Percentiles rank a stretch among this genome's conserved stretches.
phyloP scores from a whole-genome alignment of 2,329 filamentous ascomycete genomes.

The Neurospora sp. region DNA sequence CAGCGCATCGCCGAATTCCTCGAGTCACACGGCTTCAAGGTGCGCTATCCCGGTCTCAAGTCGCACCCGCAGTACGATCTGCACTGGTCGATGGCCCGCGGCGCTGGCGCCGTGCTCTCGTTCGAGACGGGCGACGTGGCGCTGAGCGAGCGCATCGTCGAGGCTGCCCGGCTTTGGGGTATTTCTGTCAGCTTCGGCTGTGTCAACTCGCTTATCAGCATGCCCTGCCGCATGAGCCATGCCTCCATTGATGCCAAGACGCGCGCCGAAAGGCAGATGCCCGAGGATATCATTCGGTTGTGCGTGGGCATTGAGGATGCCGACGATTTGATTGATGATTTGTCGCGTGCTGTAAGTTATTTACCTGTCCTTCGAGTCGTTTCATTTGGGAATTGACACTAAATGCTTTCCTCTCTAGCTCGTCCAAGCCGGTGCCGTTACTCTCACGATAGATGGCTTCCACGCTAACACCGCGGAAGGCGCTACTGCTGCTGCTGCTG shows the following conservation, averaged over 20 bases:
- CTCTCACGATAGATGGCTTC: slow-evolving; percentile 74
- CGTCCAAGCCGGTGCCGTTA: slow-evolving; percentile 89
- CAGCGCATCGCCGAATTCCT: slow-evolving; percentile 87
- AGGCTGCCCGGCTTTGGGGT: slow-evolving; percentile 82
- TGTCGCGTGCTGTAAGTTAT: slow-evolving; percentile 73
- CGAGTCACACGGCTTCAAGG: slow-evolving; percentile 82
- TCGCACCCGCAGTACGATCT: slow-evolving; percentile 95
- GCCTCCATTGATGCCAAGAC: slow-evolving; percentile 97
- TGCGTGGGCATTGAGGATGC: slow-evolving; percentile 95
- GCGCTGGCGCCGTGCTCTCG: slow-evolving; percentile 85
- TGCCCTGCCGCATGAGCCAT: slow-evolving; percentile 99
- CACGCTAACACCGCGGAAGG: slow-evolving; percentile 46
- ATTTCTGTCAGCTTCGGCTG: slow-evolving; percentile 98
- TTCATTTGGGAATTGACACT: neutral
- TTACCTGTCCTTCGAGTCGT: neutral
- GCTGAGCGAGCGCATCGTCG: slow-evolving; percentile 86
- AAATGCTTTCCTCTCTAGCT: slow-evolving; percentile 30
- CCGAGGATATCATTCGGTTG: slow-evolving; percentile 89
- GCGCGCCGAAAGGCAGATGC: slow-evolving; percentile 77
- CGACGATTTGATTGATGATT: slow-evolving; percentile 84
- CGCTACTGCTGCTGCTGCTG: slow-evolving; percentile 1
- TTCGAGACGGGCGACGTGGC: slow-evolving; percentile 88
- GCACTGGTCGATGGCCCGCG: slow-evolving; percentile 90
- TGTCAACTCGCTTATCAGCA: slow-evolving; percentile 96
- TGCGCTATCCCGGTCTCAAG: slow-evolving; percentile 87